These are phyloP conservation scores for Tetrastigma voinierianum DNA, from an alignment of 164 flowering plant genomes.

Conservation along the genomic window DNA sequence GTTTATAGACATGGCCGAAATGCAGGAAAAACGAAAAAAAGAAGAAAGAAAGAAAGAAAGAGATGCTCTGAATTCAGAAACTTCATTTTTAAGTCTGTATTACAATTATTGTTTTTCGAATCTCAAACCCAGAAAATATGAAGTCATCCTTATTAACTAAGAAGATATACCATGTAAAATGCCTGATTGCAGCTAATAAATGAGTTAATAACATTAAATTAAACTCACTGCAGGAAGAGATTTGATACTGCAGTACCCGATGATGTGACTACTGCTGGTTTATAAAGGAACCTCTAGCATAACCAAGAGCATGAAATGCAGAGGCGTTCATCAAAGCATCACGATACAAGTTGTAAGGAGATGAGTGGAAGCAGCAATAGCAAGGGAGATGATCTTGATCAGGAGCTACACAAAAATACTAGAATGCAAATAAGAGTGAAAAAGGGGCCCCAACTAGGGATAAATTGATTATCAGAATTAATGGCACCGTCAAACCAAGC, in stretches of 20 bases:
- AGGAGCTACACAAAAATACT: constrained; percentile 99
- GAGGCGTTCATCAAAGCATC: constrained; percentile 92
- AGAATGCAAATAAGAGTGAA: constrained; percentile 35
- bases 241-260: constrained; percentile 99
- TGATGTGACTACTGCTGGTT: constrained; percentile 85
- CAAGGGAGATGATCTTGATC: constrained; percentile 98
- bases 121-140: too few relatives aligned
- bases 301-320: constrained; percentile 96
- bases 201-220: background rate
- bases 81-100: too few relatives aligned
- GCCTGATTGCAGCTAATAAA: too few relatives aligned
- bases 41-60: too few relatives aligned
- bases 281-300: constrained; percentile 78
- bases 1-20: too few relatives aligned
- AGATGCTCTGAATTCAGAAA: too few relatives aligned
- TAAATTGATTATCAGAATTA: background rate
- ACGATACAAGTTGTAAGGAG: constrained; percentile 66
- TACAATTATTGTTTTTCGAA: too few relatives aligned
- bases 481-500: constrained; percentile 89
- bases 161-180: too few relatives aligned
- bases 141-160: too few relatives aligned
- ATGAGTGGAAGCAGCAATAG: constrained; percentile 85
- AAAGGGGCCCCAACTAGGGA: constrained; percentile 7
- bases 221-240: constrained; percentile 93
- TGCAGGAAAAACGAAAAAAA: too few relatives aligned